phyloP scores from a whole-genome alignment of 2,329 filamentous ascomycete genomes.

The Fusarium multiceps region DNA sequence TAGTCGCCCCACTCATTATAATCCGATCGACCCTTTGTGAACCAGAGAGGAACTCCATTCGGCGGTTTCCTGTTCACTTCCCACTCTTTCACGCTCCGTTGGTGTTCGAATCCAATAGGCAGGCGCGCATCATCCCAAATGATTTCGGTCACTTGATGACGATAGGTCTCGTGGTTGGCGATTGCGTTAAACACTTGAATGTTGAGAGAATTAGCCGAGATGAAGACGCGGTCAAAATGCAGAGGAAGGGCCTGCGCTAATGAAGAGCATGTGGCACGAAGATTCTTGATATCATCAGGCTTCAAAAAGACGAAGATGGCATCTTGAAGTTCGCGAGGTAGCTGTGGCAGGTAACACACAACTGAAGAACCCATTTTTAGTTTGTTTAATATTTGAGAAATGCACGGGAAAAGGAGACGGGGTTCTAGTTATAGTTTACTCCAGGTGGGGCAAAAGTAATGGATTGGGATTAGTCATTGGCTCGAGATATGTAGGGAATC shows the following conservation, averaged over 20 bases:
- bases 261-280: not conserved
- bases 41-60: not conserved
- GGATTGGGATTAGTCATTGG: too few species aligned
- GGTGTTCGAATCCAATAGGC: too few species aligned
- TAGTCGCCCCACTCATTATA: rapidly evolving
- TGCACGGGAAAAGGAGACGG: rapidly evolving
- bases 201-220: not conserved
- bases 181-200: not conserved
- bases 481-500: too few species aligned
- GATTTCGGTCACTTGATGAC: not conserved
- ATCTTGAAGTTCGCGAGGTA: not conserved
- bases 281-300: not conserved
- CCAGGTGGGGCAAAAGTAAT: too few species aligned
- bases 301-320: not conserved
- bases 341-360: too few species aligned
- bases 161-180: not conserved
- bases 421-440: too few species aligned
- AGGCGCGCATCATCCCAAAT: constrained; percentile 3
- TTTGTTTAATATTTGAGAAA: too few species aligned
- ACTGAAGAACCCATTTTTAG: too few species aligned
- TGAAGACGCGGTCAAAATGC: not conserved
- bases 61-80: too few species aligned
- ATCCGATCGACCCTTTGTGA: not conserved
- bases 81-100: too few species aligned
- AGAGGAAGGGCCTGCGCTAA: not conserved